Evolutionary conservation across 2,329 filamentous ascomycete species (phyloP).

Genomic region (Incumbomyces delicatus): DNA sequence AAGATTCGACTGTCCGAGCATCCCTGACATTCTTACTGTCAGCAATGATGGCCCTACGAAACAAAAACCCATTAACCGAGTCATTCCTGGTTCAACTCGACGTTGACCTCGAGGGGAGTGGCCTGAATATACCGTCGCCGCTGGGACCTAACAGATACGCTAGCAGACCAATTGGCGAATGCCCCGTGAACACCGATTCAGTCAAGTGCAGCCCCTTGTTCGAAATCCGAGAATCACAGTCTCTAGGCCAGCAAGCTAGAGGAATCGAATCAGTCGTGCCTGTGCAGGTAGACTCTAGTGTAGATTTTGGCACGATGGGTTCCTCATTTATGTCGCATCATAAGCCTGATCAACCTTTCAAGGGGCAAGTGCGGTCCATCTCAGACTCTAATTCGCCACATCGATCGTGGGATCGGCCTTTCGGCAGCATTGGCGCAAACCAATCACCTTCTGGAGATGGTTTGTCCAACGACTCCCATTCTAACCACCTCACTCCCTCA

Average conservation of each 20-base stretch:
- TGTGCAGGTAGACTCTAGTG: constrained; percentile 1
- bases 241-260: constrained; percentile 3
- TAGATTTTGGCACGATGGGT: constrained; percentile 8
- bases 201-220: constrained; percentile 18
- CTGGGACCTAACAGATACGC: constrained; percentile 1
- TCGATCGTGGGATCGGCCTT: neutral
- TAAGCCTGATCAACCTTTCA: neutral
- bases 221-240: constrained; percentile 17
- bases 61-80: constrained; percentile 80
- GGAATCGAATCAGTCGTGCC: neutral
- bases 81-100: constrained; percentile 91
- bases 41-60: constrained; percentile 82
- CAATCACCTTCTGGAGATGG: constrained; percentile 1
- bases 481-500: constrained; percentile 17
- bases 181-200: constrained; percentile 17
- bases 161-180: constrained; percentile 11
- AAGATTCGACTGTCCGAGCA: constrained; percentile 66
- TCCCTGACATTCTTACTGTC: constrained; percentile 83
- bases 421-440: neutral
- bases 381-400: constrained; percentile 9
- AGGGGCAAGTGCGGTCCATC: constrained; percentile 8
- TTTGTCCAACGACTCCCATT: constrained; percentile 10
- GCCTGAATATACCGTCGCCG: constrained; percentile 22
- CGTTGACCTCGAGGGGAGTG: constrained; percentile 65
- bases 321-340: constrained; percentile 4